Evolutionary conservation across 2,329 filamentous ascomycete species (phyloP).

Genomic region (Trichoderma koningiopsis): DNA sequence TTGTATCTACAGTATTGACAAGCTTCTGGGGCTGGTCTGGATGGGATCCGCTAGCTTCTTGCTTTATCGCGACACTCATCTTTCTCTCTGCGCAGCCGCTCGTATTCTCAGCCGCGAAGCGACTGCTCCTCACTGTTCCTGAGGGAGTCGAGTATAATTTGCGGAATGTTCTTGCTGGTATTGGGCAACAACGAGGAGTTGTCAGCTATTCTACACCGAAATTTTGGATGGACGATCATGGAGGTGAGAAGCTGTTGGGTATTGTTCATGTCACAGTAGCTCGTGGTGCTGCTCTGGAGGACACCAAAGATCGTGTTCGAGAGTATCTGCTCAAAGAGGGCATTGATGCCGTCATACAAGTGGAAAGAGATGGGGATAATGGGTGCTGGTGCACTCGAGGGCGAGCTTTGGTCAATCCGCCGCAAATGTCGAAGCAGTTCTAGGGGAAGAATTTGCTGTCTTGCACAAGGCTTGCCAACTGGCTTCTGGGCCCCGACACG

Average conservation of each 20-base stretch:
- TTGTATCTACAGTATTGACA: slow-evolving; percentile 85
- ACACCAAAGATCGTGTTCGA: slow-evolving; percentile 76
- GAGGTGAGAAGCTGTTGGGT: slow-evolving; percentile 65
- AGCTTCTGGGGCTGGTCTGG: slow-evolving; percentile 87
- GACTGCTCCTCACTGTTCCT: slow-evolving; percentile 81
- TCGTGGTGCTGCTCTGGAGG: slow-evolving; percentile 72
- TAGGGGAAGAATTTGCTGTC: slow-evolving; percentile 29
- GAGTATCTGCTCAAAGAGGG: slow-evolving; percentile 69
- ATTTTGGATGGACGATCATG: slow-evolving; percentile 85
- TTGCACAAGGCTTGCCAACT: not conserved
- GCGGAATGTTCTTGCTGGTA: slow-evolving; percentile 80
- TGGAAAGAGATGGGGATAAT: slow-evolving; percentile 78
- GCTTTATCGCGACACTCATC: slow-evolving; percentile 89
- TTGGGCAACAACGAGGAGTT: slow-evolving; percentile 80
- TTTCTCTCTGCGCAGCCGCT: slow-evolving; percentile 89
- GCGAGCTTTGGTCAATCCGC: slow-evolving; percentile 31
- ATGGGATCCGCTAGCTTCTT: slow-evolving; percentile 93
- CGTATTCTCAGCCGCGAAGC: slow-evolving; percentile 79
- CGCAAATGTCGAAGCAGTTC: slow-evolving; percentile 40
- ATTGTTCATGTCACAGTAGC: slow-evolving; percentile 84
- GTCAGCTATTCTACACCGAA: slow-evolving; percentile 82
- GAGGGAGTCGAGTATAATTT: slow-evolving; percentile 85
- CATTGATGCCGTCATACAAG: slow-evolving; percentile 83
- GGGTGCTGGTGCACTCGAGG: slow-evolving; percentile 59
- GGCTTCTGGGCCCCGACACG: not conserved